Conservation (phyloP, 1,284 basidiomycete genomes). For the Xanthoconium separans region DNA sequence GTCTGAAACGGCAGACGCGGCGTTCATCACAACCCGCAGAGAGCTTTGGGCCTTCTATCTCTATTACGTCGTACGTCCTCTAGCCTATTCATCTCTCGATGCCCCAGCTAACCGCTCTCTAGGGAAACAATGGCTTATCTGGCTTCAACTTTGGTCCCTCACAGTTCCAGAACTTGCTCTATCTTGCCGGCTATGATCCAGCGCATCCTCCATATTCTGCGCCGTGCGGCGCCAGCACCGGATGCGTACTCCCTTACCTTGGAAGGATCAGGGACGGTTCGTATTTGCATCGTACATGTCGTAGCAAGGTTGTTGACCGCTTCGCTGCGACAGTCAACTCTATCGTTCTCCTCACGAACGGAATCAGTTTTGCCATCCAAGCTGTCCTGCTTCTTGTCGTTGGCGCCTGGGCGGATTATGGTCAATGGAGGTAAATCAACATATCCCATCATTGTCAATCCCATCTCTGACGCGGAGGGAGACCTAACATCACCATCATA, state of each 20-base stretch:
- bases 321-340: conserved; percentile 58
- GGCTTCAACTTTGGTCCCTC: conserved; percentile 78
- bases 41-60: conserved; percentile 71
- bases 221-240: conserved; percentile 48
- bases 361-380: conserved; percentile 73
- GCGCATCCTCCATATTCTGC: conserved; percentile 51
- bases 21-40: conserved; percentile 44
- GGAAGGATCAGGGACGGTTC: conserved; percentile 61
- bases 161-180: conserved; percentile 75
- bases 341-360: conserved; percentile 74
- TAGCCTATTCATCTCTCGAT: background rate
- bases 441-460: background rate
- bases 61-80: conserved; percentile 54
- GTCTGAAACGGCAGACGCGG: background rate
- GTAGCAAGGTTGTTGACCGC: background rate
- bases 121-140: conserved; percentile 70
- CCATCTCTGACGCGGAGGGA: conserved; percentile 24
- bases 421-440: conserved; percentile 57
- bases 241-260: conserved; percentile 66
- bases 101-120: background rate
- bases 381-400: conserved; percentile 62
- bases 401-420: conserved; percentile 79
- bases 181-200: conserved; percentile 69
- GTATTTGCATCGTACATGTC: conserved; percentile 20
- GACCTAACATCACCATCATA: conserved; percentile 76